Percentiles rank a stretch among this genome's conserved stretches.
Conservation (phyloP, 257 asterid genomes). For the Capsicum pubescens region DNA sequence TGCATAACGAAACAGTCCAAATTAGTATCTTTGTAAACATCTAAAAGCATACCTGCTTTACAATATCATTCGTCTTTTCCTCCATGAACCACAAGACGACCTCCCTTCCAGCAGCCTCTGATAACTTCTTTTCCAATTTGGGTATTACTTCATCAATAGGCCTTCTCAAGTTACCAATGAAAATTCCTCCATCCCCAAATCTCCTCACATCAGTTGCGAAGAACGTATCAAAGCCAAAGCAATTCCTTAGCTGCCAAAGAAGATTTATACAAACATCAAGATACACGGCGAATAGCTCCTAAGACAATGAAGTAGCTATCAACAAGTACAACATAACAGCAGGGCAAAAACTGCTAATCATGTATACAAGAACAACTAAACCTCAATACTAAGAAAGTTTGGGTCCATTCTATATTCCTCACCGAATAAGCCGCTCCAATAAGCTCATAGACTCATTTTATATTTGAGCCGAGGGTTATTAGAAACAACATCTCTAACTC, state of each 20-base stretch:
- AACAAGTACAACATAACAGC: neutral
- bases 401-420: neutral
- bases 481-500: too few relatives aligned
- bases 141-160: conserved; percentile 89
- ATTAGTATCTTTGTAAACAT: neutral
- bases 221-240: conserved; percentile 88
- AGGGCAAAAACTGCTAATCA: neutral
- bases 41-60: conserved; percentile 65
- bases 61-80: conserved; percentile 73
- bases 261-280: conserved; percentile 30
- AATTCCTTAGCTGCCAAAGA: conserved; percentile 70
- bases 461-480: too few relatives aligned
- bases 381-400: neutral
- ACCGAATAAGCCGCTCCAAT: neutral
- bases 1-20: neutral
- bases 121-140: conserved; percentile 77
- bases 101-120: conserved; percentile 91
- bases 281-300: neutral
- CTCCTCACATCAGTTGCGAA: conserved; percentile 89
- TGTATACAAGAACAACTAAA: neutral
- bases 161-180: conserved; percentile 82
- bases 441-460: neutral
- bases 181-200: conserved; percentile 94
- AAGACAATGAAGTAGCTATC: conserved; percentile 1
- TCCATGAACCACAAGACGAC: conserved; percentile 94